Conservation (phyloP, 208 protist species). For the Trypanosoma boissoni region DNA sequence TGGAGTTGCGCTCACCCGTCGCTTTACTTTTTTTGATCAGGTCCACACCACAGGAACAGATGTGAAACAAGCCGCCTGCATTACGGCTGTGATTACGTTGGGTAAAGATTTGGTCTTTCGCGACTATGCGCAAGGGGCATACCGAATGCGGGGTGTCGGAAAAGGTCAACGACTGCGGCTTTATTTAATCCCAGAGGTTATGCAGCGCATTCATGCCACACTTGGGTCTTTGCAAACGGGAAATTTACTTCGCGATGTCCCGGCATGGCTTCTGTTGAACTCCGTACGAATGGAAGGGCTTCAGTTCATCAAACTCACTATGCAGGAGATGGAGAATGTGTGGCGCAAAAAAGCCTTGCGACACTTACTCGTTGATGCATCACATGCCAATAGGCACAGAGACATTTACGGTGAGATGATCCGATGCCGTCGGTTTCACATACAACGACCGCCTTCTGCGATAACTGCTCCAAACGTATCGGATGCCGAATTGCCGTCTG, state of each 20-base stretch:
- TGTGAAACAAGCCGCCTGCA: slow-evolving; percentile 91
- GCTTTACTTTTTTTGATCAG: slow-evolving; percentile 95
- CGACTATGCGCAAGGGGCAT: slow-evolving; percentile 93
- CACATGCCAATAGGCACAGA: slow-evolving; percentile 41
- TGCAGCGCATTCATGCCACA: slow-evolving; percentile 55
- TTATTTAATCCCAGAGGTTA: slow-evolving; percentile 93
- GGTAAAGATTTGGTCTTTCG: slow-evolving; percentile 96
- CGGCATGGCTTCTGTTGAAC: slow-evolving; percentile 89
- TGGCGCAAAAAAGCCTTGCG: slow-evolving; percentile 85
- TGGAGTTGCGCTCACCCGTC: slow-evolving; percentile 83
- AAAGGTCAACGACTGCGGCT: slow-evolving; percentile 90
- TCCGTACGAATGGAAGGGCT: slow-evolving; percentile 80
- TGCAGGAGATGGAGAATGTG: slow-evolving; percentile 89
- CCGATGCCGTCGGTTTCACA: slow-evolving; percentile 53
- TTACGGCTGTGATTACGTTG: slow-evolving; percentile 89
- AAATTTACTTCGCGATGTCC: slow-evolving; percentile 71
- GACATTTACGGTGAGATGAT: slow-evolving; percentile 43
- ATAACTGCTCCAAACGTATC: slow-evolving; percentile 6
- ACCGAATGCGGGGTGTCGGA: slow-evolving; percentile 93
- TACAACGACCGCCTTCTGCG: slow-evolving; percentile 1
- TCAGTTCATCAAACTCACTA: slow-evolving; percentile 89
- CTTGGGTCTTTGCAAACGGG: slow-evolving; percentile 48
- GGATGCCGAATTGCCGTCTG: slow-evolving; percentile 15
- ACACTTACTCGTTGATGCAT: slow-evolving; percentile 58
- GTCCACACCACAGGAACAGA: slow-evolving; percentile 96